Percentiles rank a stretch among this genome's conserved stretches.
These are phyloP conservation scores for Tricholoma sp. DNA, from an alignment of 768 basidiomycete genomes.

Conservation along the genomic window DNA sequence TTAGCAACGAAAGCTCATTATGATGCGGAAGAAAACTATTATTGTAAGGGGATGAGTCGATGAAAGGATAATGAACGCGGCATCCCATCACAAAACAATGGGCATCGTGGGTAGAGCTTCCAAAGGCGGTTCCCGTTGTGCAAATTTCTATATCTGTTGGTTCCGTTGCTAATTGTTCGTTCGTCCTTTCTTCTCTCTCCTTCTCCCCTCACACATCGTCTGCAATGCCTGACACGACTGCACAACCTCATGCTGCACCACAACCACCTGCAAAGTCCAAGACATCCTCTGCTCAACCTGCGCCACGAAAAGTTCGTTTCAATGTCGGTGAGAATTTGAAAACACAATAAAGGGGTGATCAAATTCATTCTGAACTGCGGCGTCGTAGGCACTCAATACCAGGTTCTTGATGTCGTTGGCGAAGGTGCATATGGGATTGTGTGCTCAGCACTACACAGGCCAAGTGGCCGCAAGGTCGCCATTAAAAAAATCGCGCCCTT, in stretches of 20 bases:
- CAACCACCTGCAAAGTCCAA: constrained; percentile 30
- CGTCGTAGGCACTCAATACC: constrained; percentile 64
- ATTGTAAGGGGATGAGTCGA: neutral
- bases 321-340: constrained; percentile 61
- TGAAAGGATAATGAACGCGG: neutral
- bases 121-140: constrained; percentile 17
- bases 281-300: constrained; percentile 38
- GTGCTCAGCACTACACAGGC: constrained; percentile 85
- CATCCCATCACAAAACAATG: constrained; percentile 7
- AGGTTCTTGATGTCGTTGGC: constrained; percentile 83
- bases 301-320: constrained; percentile 83
- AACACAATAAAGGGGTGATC: too few relatives aligned
- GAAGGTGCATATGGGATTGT: constrained; percentile 96
- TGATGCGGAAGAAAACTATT: neutral
- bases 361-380: neutral
- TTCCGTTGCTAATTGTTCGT: constrained; percentile 15
- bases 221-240: constrained; percentile 25
- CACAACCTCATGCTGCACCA: constrained; percentile 15
- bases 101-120: constrained; percentile 13
- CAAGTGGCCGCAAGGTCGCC: constrained; percentile 87
- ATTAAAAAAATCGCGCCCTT: constrained; percentile 97
- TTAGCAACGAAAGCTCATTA: neutral
- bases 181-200: constrained; percentile 10
- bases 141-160: constrained; percentile 7
- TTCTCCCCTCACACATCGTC: constrained; percentile 9